Conservation (phyloP, 1,284 basidiomycete species). For the Mycena citricolor region DNA sequence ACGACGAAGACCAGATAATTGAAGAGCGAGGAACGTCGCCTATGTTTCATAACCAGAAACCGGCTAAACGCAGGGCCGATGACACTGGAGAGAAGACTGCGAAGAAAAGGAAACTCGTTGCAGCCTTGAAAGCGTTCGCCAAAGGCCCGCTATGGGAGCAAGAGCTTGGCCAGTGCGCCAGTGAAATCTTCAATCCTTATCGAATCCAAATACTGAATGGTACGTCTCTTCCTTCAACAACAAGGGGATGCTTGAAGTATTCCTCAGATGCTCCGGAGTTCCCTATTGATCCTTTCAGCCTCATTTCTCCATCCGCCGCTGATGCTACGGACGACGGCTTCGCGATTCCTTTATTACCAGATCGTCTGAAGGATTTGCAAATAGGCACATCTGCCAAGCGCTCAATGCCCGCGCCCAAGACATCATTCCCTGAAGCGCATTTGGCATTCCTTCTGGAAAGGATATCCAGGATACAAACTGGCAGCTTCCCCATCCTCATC, state of each 20-base stretch:
- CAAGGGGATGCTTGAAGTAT: no score
- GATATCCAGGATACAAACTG: slow-evolving; percentile 58
- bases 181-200: slow-evolving; percentile 66
- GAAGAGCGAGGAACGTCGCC: slow-evolving; percentile 22
- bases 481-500: slow-evolving; percentile 63
- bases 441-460: slow-evolving; percentile 57
- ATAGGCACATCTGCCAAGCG: slow-evolving; percentile 30
- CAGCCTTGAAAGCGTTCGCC: slow-evolving; percentile 72
- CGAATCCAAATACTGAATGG: slow-evolving; percentile 79
- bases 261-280: slow-evolving; percentile 66
- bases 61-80: slow-evolving; percentile 55
- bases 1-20: no score
- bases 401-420: slow-evolving; percentile 45
- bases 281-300: slow-evolving; percentile 78
- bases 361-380: slow-evolving; percentile 42
- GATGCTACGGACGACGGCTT: slow-evolving; percentile 37
- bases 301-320: slow-evolving; percentile 50
- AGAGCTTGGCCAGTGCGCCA: slow-evolving; percentile 56
- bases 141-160: slow-evolving; percentile 80
- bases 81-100: slow-evolving; percentile 43
- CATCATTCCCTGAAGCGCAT: slow-evolving; percentile 65
- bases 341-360: slow-evolving; percentile 42
- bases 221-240: no score
- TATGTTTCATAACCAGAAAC: slow-evolving; percentile 34
- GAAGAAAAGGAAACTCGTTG: slow-evolving; percentile 72